Conservation (phyloP, 2,329 filamentous ascomycete species). For the Cryphonectria radicalis region DNA sequence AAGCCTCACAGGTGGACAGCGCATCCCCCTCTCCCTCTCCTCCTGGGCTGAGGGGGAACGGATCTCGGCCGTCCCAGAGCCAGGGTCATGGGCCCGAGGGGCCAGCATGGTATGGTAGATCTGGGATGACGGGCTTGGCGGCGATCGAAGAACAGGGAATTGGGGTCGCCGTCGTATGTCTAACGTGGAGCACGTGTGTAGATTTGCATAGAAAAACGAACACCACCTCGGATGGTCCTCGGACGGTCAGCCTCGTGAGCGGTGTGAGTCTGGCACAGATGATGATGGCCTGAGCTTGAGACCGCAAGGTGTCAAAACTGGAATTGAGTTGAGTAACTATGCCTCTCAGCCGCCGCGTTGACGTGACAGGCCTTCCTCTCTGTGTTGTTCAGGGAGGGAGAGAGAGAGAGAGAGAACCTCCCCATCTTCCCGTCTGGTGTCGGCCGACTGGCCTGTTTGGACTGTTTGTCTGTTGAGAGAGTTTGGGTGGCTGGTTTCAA, state of each 20-base stretch:
- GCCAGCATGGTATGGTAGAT: not conserved
- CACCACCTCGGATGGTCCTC: not conserved
- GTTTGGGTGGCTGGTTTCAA: conserved; percentile 4
- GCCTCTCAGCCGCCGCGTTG: not conserved
- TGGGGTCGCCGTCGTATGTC: not conserved
- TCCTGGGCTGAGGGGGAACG: not conserved
- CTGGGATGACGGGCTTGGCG: conserved; percentile 10
- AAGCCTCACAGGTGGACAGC: not conserved
- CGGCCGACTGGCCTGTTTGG: not conserved
- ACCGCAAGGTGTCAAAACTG: not conserved
- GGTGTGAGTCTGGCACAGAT: not conserved
- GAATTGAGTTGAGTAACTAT: not conserved
- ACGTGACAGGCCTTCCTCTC: not conserved
- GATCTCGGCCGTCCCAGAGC: not conserved
- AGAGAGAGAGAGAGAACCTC: not conserved
- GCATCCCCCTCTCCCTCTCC: not conserved
- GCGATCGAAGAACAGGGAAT: conserved; percentile 5
- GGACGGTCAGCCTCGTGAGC: not conserved
- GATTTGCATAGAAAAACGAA: not conserved
- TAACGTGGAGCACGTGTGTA: conserved; percentile 1
- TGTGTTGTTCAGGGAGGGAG: not conserved
- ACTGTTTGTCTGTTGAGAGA: not conserved
- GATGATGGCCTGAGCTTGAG: not conserved
- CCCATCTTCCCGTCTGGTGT: not conserved
- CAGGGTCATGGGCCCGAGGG: conserved; percentile 6